These are phyloP conservation scores for Bretziella fagacearum DNA, from an alignment of 2,329 filamentous ascomycete species.

Conservation along the genomic window DNA sequence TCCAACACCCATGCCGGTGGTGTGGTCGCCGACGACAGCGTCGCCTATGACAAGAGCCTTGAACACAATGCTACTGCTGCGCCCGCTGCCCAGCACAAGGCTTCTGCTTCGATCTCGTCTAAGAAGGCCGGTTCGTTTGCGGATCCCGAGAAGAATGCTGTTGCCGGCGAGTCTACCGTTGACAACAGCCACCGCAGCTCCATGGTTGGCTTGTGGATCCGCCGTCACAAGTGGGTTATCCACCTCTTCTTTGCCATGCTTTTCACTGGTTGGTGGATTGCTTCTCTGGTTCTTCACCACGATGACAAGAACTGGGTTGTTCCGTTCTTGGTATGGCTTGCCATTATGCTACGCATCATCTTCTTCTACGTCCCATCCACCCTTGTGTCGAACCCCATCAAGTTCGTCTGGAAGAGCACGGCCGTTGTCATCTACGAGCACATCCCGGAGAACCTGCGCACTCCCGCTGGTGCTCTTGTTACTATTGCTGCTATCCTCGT, in stretches of 20 bases:
- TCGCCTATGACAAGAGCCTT: no score
- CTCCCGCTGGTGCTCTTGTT: slow-evolving; percentile 42
- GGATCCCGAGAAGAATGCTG: slow-evolving; percentile 25
- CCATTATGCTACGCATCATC: slow-evolving; percentile 54
- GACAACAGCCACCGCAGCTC: slow-evolving; percentile 16
- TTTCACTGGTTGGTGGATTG: slow-evolving; percentile 55
- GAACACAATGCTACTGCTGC: slow-evolving; percentile 17
- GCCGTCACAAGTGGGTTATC: slow-evolving; percentile 28
- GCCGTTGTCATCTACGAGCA: slow-evolving; percentile 38
- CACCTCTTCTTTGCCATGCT: slow-evolving; percentile 30
- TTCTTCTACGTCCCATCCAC: slow-evolving; percentile 56
- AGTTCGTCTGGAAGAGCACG: slow-evolving; percentile 49
- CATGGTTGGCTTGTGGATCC: slow-evolving; percentile 25
- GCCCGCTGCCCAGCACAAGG: slow-evolving; percentile 17
- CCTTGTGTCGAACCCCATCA: slow-evolving; percentile 48
- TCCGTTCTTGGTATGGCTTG: slow-evolving; percentile 67
- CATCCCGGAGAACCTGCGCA: slow-evolving; percentile 40
- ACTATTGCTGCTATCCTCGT: slow-evolving; percentile 60
- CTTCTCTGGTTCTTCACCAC: slow-evolving; percentile 54
- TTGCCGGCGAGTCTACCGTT: slow-evolving; percentile 17
- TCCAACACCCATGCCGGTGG: no score
- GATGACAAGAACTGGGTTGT: slow-evolving; percentile 64
- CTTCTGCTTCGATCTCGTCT: slow-evolving; percentile 13
- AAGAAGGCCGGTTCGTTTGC: slow-evolving; percentile 16
- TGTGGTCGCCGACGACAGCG: no score